phyloP scores from a whole-genome alignment of 1,284 basidiomycete genomes.

The Ganoderma sinense region DNA sequence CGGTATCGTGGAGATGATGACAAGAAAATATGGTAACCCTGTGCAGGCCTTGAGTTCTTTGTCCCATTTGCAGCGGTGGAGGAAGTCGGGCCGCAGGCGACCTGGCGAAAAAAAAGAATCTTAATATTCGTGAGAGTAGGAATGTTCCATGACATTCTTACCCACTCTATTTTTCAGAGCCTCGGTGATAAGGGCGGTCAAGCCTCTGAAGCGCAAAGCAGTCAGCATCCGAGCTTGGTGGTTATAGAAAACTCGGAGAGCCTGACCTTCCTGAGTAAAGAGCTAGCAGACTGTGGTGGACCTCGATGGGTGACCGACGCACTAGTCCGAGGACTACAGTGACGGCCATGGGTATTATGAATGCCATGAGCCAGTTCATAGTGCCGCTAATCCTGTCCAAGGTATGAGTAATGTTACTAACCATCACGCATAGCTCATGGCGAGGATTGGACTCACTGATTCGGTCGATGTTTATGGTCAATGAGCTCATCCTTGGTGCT shows the following conservation, averaged over 20 bases:
- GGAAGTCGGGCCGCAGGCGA: conserved; percentile 73
- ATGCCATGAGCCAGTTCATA: conserved; percentile 54
- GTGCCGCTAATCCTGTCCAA: conserved; percentile 54
- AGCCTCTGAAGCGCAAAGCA: conserved; percentile 43
- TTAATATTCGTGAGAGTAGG: not conserved
- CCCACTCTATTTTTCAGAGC: conserved; percentile 69
- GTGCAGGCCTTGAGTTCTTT: conserved; percentile 55
- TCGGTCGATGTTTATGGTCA: conserved; percentile 54
- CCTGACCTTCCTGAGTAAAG: conserved; percentile 56
- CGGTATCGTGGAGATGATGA: not conserved
- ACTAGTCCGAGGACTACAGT: conserved; percentile 46
- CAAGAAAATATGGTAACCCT: conserved; percentile 47
- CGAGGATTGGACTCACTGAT: conserved; percentile 47
- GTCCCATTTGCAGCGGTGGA: conserved; percentile 71
- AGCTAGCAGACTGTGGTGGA: conserved; percentile 65
- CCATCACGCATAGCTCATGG: too few species aligned
- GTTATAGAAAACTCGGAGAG: not conserved
- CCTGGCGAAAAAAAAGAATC: conserved; percentile 44
- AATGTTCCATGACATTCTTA: conserved; percentile 33
- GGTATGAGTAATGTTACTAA: not conserved
- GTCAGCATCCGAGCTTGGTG: not conserved
- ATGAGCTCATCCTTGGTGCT: conserved; percentile 59
- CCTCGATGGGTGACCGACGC: conserved; percentile 53
- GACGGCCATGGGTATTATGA: conserved; percentile 52
- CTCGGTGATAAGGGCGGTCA: conserved; percentile 58